Base-by-base conservation (phyloP, 2,329 filamentous ascomycete genomes). In the Aspergillus terreus region DNA sequence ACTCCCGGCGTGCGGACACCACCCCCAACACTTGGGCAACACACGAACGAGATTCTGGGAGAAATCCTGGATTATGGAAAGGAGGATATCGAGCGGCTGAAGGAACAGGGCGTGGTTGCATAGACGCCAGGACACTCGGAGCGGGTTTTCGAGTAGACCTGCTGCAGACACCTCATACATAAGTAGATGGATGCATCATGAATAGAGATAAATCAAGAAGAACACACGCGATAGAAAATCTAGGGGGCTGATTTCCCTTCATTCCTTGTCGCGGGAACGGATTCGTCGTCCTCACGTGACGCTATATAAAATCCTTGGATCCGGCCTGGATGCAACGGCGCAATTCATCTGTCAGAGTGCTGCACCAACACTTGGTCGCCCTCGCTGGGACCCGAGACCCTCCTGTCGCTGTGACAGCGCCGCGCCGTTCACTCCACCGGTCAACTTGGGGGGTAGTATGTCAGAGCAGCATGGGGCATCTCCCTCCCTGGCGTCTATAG, bases 21-120 rank as follows among this genome's bases (percentile, higher is more conserved):
- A 23, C 94, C 94, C 15, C 94, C 94, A 1, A 88, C 86, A 6
- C 74, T 99, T 32, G 94, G 92, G 0, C 84, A 96, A 72, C 90
- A 96, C 70, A 96, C 91, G 0, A 78, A 90, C 58, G 88, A 94
- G 68, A 79, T 96, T 4, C 70, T 96, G 52, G 67, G 70, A 17
- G 79, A 81, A 21, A 66, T 90, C 19, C 71, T 94, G 15, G 83
- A 84, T 0, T 75, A 89, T 58, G 76, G 72, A 14, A 71, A 77
- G 44, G 71, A 70, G 0, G 79, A 86, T 46, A 86, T 96, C 49
- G 68, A 76, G 38, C 72, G 69, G 9, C 69, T 95, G 58, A 88
- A 79, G 63, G 73, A 77, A 30, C 80, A 83, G 46, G 90, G 90
- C 0, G 83, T 90, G 2, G 76, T 95, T 32, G 77, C 78, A 53